These are phyloP conservation scores for Cordia subcordata DNA, from an alignment of 257 asterid species.

Conservation along the genomic window DNA sequence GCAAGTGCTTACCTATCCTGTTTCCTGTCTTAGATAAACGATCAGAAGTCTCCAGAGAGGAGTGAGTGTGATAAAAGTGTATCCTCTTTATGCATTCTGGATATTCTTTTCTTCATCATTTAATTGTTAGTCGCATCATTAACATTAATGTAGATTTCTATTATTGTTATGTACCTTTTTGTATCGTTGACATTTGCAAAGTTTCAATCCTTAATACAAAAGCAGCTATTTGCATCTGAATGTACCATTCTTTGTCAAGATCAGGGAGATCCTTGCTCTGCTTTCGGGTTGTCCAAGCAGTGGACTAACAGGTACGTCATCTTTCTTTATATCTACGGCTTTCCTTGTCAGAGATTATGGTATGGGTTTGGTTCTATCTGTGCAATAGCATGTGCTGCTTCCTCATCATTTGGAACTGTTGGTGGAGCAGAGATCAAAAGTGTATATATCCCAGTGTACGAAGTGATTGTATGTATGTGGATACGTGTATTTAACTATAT, in stretches of 20 bases:
- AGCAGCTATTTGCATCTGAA: constrained; percentile 65
- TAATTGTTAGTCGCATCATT: constrained; percentile 6
- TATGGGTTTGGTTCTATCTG: no score
- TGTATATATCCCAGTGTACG: no score
- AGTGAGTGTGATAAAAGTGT: constrained; percentile 58
- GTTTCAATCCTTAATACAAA: constrained; percentile 35
- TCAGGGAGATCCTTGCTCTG: constrained; percentile 40
- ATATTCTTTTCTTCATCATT: constrained; percentile 5
- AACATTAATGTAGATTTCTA: not conserved
- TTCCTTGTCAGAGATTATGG: no score
- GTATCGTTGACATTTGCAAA: constrained; percentile 4
- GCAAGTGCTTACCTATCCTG: constrained; percentile 19
- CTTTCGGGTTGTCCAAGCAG: constrained; percentile 50
- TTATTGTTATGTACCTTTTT: not conserved
- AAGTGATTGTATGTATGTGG: no score
- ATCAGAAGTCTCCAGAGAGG: constrained; percentile 54
- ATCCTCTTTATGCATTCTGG: constrained; percentile 31
- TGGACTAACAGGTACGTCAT: constrained; percentile 64
- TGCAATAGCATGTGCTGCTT: no score
- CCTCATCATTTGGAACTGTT: no score
- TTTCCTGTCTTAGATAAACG: constrained; percentile 56
- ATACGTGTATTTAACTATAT: no score
- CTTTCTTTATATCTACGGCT: no score
- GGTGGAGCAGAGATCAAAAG: no score
- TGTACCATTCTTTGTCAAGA: constrained; percentile 56